Evolutionary conservation across 441 rosid genomes (phyloP).

Genomic region (Mallotus repandus): DNA sequence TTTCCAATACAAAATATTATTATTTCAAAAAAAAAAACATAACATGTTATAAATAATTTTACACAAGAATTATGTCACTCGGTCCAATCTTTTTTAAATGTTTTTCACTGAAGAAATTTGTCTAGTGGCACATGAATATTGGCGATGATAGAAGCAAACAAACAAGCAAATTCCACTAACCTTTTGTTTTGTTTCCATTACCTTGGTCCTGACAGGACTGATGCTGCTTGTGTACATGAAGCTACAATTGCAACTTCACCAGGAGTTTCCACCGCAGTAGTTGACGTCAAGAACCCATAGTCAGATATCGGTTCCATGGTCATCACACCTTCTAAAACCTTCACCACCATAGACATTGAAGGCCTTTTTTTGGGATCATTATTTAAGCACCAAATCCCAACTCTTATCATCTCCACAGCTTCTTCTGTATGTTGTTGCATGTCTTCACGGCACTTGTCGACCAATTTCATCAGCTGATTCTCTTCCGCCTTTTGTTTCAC

Average conservation of each 20-base stretch:
- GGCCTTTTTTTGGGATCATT: constrained; percentile 14
- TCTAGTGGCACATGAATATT: too few relatives aligned
- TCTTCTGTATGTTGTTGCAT: background rate
- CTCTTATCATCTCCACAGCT: constrained; percentile 7
- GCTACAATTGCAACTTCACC: background rate
- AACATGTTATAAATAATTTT: too few relatives aligned
- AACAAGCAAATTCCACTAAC: too few relatives aligned
- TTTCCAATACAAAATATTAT: too few relatives aligned
- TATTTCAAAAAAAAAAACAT: too few relatives aligned
- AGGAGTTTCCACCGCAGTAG: background rate
- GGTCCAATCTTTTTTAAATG: too few relatives aligned
- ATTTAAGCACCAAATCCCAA: constrained; percentile 18
- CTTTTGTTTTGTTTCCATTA: background rate
- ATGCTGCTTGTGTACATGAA: constrained; percentile 6
- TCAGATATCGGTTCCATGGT: background rate
- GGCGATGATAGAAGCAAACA: too few relatives aligned
- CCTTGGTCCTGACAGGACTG: constrained; percentile 24
- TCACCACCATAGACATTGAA: constrained; percentile 18
- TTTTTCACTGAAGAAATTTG: too few relatives aligned
- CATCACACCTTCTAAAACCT: constrained; percentile 12
- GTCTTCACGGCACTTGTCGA: too few relatives aligned
- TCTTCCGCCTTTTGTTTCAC: too few relatives aligned
- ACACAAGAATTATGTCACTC: too few relatives aligned
- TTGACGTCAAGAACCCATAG: constrained; percentile 10
- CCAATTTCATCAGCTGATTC: too few relatives aligned